Evolutionary conservation across 2,329 filamentous ascomycete genomes (phyloP).

Genomic region (Scopulariopsis brevicaulis): DNA sequence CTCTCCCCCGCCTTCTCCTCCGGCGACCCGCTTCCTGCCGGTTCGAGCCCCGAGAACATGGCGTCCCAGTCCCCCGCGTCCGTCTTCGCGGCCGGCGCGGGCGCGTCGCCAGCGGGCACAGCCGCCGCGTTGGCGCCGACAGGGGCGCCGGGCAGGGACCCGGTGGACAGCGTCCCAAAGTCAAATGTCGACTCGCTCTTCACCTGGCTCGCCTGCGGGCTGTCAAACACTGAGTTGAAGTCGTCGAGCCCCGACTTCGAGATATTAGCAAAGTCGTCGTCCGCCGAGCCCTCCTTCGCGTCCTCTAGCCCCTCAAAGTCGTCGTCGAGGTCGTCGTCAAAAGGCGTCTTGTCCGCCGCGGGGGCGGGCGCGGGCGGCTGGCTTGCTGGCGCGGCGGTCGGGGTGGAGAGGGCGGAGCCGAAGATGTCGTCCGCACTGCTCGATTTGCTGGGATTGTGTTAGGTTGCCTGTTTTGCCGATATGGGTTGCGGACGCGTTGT

Average conservation of each 20-base stretch:
- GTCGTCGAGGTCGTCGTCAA: slow-evolving; percentile 61
- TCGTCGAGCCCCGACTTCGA: slow-evolving; percentile 62
- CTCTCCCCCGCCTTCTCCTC: slow-evolving; percentile 10
- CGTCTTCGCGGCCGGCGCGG: slow-evolving; percentile 18
- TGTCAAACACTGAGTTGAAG: slow-evolving; percentile 76
- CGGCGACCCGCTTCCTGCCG: slow-evolving; percentile 23
- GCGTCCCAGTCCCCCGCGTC: slow-evolving; percentile 83
- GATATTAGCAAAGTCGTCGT: slow-evolving; percentile 70
- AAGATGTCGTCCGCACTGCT: slow-evolving; percentile 1
- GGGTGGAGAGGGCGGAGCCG: slow-evolving; percentile 8
- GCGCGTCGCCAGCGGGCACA: slow-evolving; percentile 23
- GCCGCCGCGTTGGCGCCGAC: background rate
- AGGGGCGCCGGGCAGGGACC: slow-evolving; percentile 10
- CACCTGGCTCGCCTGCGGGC: slow-evolving; percentile 41
- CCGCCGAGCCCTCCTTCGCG: slow-evolving; percentile 67
- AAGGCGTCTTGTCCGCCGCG: slow-evolving; percentile 35
- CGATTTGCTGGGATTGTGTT: background rate
- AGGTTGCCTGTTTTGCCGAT: background rate
- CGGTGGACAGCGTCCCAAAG: slow-evolving; percentile 35
- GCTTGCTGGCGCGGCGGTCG: slow-evolving; percentile 12
- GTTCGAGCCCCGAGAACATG: slow-evolving; percentile 75
- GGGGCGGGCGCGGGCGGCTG: slow-evolving; percentile 13
- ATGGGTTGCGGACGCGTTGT: background rate
- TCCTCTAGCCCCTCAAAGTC: slow-evolving; percentile 78
- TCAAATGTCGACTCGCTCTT: slow-evolving; percentile 47